Percentiles rank a stretch among this genome's conserved stretches.
phyloP scores from a whole-genome alignment of 768 basidiomycete genomes.

The Pisolithus tinctorius region DNA sequence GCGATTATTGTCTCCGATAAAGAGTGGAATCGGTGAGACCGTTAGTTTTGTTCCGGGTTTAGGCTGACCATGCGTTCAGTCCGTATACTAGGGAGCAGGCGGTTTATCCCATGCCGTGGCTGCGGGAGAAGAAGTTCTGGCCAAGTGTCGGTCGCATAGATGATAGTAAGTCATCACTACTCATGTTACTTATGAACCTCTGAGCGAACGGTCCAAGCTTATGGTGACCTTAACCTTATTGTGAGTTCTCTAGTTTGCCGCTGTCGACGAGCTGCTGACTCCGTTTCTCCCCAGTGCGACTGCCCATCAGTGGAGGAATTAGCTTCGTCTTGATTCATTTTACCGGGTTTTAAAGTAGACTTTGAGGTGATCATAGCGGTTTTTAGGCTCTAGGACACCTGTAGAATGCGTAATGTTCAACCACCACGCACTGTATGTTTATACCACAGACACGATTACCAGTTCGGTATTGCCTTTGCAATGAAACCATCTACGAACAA shows the following conservation, averaged over 20 bases:
- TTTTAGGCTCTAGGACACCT: slow-evolving; percentile 47
- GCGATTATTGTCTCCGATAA: slow-evolving; percentile 64
- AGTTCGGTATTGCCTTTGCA: neutral
- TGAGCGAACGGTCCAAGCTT: slow-evolving; percentile 46
- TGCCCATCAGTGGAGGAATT: slow-evolving; percentile 82
- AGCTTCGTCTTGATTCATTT: slow-evolving; percentile 28
- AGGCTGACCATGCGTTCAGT: slow-evolving; percentile 30
- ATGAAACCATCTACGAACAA: neutral
- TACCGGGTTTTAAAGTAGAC: slow-evolving; percentile 5
- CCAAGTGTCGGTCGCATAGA: slow-evolving; percentile 88
- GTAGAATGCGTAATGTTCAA: slow-evolving; percentile 50
- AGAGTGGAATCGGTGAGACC: slow-evolving; percentile 77
- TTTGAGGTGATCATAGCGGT: slow-evolving; percentile 28
- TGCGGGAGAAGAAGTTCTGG: slow-evolving; percentile 94
- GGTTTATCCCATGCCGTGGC: slow-evolving; percentile 78
- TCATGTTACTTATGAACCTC: neutral
- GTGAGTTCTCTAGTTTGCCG: slow-evolving; percentile 38
- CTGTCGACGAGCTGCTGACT: slow-evolving; percentile 1
- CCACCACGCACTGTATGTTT: slow-evolving; percentile 44
- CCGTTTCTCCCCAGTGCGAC: slow-evolving; percentile 52
- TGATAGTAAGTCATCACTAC: slow-evolving; percentile 59
- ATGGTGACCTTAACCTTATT: slow-evolving; percentile 87
- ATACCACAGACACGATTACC: slow-evolving; percentile 22
- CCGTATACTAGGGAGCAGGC: slow-evolving; percentile 89
- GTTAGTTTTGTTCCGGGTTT: neutral